phyloP scores from a whole-genome alignment of 495 filamentous ascomycete species.

The Aspergillus ostianus region DNA sequence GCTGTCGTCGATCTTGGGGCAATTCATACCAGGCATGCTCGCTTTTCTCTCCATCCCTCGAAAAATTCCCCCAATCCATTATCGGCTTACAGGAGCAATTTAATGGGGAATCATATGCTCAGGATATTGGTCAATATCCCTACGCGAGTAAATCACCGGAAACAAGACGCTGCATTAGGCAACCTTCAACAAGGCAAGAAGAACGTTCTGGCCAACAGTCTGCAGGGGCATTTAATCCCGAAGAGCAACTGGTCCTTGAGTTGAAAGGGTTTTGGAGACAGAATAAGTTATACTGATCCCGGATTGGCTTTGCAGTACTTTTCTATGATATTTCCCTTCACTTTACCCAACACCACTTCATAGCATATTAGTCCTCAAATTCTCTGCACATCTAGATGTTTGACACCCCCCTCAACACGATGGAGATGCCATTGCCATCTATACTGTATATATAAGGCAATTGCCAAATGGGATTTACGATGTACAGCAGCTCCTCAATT shows the following conservation, averaged over 20 bases:
- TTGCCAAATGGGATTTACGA: background rate
- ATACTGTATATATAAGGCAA: background rate
- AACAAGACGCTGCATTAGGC: background rate
- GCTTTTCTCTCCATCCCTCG: background rate
- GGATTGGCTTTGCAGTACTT: background rate
- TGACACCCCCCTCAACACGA: background rate
- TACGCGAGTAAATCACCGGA: background rate
- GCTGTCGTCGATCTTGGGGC: background rate
- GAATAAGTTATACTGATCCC: constrained; percentile 29
- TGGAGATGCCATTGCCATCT: background rate
- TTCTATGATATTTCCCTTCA: background rate
- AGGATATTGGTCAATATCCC: background rate
- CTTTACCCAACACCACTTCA: background rate
- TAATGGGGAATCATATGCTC: background rate
- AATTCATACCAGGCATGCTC: background rate
- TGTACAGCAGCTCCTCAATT: too few species aligned
- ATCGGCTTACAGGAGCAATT: background rate
- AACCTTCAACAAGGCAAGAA: background rate
- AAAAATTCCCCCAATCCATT: background rate
- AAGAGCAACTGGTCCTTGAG: background rate
- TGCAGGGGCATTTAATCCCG: background rate
- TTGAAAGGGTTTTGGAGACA: constrained; percentile 30
- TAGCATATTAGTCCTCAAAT: background rate
- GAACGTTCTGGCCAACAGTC: background rate
- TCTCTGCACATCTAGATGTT: background rate